phyloP scores from a whole-genome alignment of 805 yeast species.

The Saccharomycopsis fermentans region DNA sequence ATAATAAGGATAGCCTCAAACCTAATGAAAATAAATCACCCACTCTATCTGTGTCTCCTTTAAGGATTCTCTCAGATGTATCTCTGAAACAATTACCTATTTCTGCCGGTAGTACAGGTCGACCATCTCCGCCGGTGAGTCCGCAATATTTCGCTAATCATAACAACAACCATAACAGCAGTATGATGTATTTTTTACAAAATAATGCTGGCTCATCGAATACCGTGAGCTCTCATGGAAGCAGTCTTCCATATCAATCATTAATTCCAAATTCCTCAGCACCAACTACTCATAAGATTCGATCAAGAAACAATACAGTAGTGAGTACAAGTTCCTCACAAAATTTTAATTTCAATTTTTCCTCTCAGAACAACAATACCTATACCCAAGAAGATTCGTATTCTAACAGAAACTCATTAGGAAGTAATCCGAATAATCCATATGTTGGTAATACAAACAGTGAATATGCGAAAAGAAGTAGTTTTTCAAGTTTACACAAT shows the following conservation, averaged over 20 bases:
- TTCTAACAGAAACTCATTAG: background rate
- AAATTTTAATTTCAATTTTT: background rate
- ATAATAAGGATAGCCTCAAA: background rate
- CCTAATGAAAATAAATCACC: background rate
- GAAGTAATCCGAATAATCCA: background rate
- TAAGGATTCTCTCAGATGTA: slow-evolving; percentile 14
- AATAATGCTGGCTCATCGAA: background rate
- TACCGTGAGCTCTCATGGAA: background rate
- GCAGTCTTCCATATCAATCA: background rate
- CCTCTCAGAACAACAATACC: background rate
- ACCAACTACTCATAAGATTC: background rate
- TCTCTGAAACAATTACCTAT: slow-evolving; percentile 17
- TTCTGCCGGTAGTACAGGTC: background rate
- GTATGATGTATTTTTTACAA: background rate
- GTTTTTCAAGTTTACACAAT: background rate
- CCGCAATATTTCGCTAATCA: slow-evolving; percentile 8
- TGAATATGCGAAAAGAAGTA: background rate
- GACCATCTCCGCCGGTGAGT: slow-evolving; percentile 15
- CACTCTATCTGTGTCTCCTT: slow-evolving; percentile 10
- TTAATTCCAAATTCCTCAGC: background rate
- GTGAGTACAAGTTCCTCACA: background rate
- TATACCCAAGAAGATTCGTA: background rate
- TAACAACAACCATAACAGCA: slow-evolving; percentile 2
- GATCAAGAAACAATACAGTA: background rate
- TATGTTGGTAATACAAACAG: background rate